phyloP scores from a whole-genome alignment of 805 yeast species.

The Kazachstania martiniae region DNA sequence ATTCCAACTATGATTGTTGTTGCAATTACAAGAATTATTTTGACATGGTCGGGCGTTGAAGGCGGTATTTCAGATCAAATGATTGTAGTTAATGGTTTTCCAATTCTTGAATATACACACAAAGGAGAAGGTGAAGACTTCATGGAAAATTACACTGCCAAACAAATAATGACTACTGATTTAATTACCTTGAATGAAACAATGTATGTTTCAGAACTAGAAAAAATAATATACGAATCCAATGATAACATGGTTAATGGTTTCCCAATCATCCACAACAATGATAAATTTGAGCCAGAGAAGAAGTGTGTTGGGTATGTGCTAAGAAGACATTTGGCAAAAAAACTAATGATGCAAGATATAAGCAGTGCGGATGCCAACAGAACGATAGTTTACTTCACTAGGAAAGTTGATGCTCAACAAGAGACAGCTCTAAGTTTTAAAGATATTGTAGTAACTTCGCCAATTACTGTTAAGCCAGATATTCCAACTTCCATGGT shows the following conservation, averaged over 20 bases:
- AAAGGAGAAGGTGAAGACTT: constrained; percentile 52
- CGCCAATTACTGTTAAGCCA: constrained; percentile 48
- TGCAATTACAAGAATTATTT: constrained; percentile 73
- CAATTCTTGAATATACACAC: constrained; percentile 58
- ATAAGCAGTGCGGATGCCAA: constrained; percentile 22
- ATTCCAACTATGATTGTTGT: constrained; percentile 96
- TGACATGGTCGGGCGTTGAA: constrained; percentile 55
- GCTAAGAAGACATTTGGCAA: constrained; percentile 17
- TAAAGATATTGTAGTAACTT: constrained; percentile 28
- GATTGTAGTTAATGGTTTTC: constrained; percentile 81
- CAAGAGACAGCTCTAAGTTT: constrained; percentile 12
- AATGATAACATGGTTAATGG: constrained; percentile 32
- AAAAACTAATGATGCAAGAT: constrained; percentile 11
- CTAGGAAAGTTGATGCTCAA: neutral
- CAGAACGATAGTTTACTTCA: constrained; percentile 6
- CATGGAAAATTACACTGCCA: constrained; percentile 33
- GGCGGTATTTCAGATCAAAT: constrained; percentile 95
- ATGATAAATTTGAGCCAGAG: constrained; percentile 26
- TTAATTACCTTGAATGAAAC: constrained; percentile 18
- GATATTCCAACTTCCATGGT: constrained; percentile 48
- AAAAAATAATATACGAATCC: constrained; percentile 15
- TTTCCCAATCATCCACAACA: constrained; percentile 43
- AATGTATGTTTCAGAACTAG: constrained; percentile 18
- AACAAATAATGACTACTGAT: constrained; percentile 52
- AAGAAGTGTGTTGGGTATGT: constrained; percentile 31